A percentile compares a stretch with the other conserved stretches of the same genome.
Evolutionary conservation across 164 flowering plant genomes (phyloP).

Genomic region (Cinnamomum micranthum): DNA sequence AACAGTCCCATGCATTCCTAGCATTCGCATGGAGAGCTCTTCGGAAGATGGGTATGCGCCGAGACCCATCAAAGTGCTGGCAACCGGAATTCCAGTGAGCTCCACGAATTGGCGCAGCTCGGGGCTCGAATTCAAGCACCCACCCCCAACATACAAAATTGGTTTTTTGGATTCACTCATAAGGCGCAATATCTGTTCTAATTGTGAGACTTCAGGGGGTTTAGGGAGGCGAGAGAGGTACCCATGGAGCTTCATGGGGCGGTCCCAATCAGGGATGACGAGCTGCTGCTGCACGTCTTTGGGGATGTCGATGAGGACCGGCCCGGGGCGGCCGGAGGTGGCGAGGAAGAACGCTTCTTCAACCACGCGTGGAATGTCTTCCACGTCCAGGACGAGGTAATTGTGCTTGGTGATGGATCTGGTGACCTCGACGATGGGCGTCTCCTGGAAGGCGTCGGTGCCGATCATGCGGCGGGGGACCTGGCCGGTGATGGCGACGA

Average conservation of each 20-base stretch:
- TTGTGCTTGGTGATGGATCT: slow-evolving; percentile 67
- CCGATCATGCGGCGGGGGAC: slow-evolving; percentile 76
- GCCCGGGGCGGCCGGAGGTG: slow-evolving; percentile 53
- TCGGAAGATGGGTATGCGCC: slow-evolving; percentile 39
- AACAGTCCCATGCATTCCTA: slow-evolving; percentile 78
- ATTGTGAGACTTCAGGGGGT: slow-evolving; percentile 20
- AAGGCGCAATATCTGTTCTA: slow-evolving; percentile 56
- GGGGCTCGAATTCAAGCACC: slow-evolving; percentile 60
- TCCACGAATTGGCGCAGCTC: slow-evolving; percentile 52
- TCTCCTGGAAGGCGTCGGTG: slow-evolving; percentile 67
- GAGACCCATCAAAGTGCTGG: slow-evolving; percentile 71
- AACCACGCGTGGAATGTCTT: slow-evolving; percentile 58
- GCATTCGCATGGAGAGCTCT: slow-evolving; percentile 53
- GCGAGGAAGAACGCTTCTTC: slow-evolving; percentile 57
- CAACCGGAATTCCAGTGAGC: slow-evolving; percentile 63
- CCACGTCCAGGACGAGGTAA: slow-evolving; percentile 57
- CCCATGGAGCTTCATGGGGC: slow-evolving; percentile 39
- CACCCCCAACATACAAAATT: slow-evolving; percentile 63
- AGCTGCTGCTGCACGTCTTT: slow-evolving; percentile 65
- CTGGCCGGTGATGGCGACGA: slow-evolving; percentile 73
- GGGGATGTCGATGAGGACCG: slow-evolving; percentile 63
- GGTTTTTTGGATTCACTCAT: slow-evolving; percentile 50
- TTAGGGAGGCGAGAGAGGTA: slow-evolving; percentile 51
- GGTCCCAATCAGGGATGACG: slow-evolving; percentile 48
- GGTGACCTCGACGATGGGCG: slow-evolving; percentile 68